phyloP scores from a whole-genome alignment of 2,329 filamentous ascomycete genomes.

The Elsinoe perseae region DNA sequence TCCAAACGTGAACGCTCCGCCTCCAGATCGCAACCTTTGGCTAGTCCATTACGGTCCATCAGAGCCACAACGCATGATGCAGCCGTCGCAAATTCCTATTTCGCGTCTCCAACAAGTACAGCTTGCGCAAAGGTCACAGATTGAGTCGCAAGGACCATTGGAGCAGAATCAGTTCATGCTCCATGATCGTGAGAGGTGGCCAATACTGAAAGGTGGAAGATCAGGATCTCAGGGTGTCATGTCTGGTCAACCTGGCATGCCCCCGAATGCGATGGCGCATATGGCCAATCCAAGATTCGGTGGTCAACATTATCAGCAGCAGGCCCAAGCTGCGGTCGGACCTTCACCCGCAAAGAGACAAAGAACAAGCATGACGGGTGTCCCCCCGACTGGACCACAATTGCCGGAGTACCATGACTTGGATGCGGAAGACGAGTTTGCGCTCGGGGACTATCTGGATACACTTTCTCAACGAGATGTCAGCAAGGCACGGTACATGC shows the following conservation, averaged over 20 bases:
- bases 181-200: constrained; percentile 83
- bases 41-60: constrained; percentile 82
- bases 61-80: constrained; percentile 65
- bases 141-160: constrained; percentile 69
- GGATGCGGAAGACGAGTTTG: constrained; percentile 86
- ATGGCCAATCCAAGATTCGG: constrained; percentile 20
- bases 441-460: constrained; percentile 82
- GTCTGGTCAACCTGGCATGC: not conserved
- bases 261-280: constrained; percentile 19
- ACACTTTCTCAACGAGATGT: constrained; percentile 83
- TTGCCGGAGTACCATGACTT: constrained; percentile 46
- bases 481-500: constrained; percentile 75
- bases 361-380: constrained; percentile 23
- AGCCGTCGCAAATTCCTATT: constrained; percentile 58
- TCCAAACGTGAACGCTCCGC: constrained; percentile 61
- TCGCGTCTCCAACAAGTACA: constrained; percentile 51
- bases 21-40: constrained; percentile 76
- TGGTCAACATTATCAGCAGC: constrained; percentile 20
- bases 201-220: constrained; percentile 54
- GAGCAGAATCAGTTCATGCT: constrained; percentile 92
- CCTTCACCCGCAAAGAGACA: constrained; percentile 41
- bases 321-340: constrained; percentile 22
- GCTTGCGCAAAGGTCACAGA: constrained; percentile 20
- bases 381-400: constrained; percentile 23
- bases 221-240: constrained; percentile 14